Conservation (phyloP, 129 eudicot species). For the Gnaphalium uliginosum region DNA sequence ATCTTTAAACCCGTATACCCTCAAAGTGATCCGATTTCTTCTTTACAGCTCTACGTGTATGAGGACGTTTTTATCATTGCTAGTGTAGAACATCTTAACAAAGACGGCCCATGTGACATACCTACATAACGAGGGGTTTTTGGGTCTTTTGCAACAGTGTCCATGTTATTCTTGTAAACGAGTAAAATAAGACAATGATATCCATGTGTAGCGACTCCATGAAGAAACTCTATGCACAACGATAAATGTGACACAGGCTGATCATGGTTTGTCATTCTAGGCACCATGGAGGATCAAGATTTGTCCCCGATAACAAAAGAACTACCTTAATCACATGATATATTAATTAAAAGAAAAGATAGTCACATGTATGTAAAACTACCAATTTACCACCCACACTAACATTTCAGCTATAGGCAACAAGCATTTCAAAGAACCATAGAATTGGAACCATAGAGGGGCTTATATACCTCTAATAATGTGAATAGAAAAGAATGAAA, state of each 20-base stretch:
- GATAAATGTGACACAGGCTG: no score
- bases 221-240: no score
- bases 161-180: neutral
- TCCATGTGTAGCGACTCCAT: neutral
- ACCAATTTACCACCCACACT: conserved; percentile 14
- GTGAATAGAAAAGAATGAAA: neutral
- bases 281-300: neutral
- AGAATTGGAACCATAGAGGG: neutral
- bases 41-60: neutral
- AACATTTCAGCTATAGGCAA: conserved; percentile 11
- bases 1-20: neutral
- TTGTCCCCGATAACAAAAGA: neutral
- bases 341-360: neutral
- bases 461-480: conserved; percentile 11
- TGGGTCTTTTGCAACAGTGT: neutral
- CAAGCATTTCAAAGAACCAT: neutral
- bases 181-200: neutral
- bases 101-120: no score
- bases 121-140: neutral
- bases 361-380: neutral
- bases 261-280: neutral
- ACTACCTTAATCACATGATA: neutral
- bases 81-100: neutral
- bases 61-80: neutral
- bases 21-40: neutral